A percentile compares a stretch with the other conserved stretches of the same genome.
phyloP scores from a whole-genome alignment of 768 basidiomycete genomes.

The Hypholoma fasciculare region DNA sequence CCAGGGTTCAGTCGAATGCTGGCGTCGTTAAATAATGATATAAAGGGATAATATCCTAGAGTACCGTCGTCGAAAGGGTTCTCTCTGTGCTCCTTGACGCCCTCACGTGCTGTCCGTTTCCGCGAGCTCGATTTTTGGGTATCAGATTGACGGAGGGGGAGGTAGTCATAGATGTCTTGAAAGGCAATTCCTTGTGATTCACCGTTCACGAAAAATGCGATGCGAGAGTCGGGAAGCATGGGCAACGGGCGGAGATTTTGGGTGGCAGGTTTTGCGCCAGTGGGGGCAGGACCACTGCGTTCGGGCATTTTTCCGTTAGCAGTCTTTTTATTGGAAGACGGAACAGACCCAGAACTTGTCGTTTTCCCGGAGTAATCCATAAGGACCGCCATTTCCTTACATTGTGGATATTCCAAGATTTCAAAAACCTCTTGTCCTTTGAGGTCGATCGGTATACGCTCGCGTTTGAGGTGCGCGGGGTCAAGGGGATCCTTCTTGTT shows the following conservation, averaged over 20 bases:
- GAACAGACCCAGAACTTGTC: constrained; percentile 52
- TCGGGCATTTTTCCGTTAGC: constrained; percentile 73
- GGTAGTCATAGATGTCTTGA: constrained; percentile 85
- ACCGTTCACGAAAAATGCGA: constrained; percentile 94
- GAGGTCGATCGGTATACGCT: constrained; percentile 91
- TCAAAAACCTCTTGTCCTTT: constrained; percentile 99
- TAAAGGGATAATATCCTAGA: constrained; percentile 93
- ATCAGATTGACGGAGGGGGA: constrained; percentile 71
- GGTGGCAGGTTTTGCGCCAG: constrained; percentile 34
- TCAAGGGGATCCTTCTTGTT: constrained; percentile 67
- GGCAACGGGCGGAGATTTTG: constrained; percentile 65
- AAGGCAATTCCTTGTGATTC: constrained; percentile 82
- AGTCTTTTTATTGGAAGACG: constrained; percentile 63
- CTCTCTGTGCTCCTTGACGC: constrained; percentile 73
- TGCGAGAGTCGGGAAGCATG: constrained; percentile 64
- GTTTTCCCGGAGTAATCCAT: constrained; percentile 75
- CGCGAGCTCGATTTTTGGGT: constrained; percentile 66
- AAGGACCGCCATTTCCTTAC: constrained; percentile 90
- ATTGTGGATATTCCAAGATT: constrained; percentile 81
- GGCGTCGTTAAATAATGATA: constrained; percentile 91
- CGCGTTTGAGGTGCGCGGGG: constrained; percentile 81
- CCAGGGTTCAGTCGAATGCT: constrained; percentile 86
- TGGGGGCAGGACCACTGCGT: constrained; percentile 39
- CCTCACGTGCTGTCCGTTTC: constrained; percentile 56
- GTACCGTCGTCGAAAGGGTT: constrained; percentile 93